Evolutionary conservation across 1,139 yeast species (phyloP), one percentile per base, ranked within the genome.

Genomic region (Eremothecium cymbalariae): DNA sequence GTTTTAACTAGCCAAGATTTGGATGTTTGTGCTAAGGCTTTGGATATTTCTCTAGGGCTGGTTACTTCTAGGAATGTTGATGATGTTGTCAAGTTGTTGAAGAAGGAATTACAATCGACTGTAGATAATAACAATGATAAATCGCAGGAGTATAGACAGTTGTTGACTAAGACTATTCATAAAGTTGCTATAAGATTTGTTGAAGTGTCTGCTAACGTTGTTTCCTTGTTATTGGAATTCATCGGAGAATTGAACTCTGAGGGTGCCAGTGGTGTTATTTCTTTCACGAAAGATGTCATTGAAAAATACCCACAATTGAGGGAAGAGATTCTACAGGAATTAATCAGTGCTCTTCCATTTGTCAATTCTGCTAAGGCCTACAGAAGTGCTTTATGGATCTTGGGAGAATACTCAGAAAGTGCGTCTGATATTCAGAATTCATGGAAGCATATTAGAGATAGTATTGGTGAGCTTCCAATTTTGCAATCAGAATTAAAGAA

Each of bases 361-460:
- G 78, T 84, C 33, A 82, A 79, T 53, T 79, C 94, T 42, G 94
- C 95, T 6, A 85, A 85, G 53, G 95, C 90, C 13, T 82, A 77
- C 64, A 78, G 97, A 49, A 95, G 95, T 27, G 85, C 95, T 1
- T 67, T 93, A 40, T 93, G 99, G 99, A 79, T 90, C 34, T 64
- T 93, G 51, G 98, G 98, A 60, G 98, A 93, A 61, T 90, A 86
- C 60, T 69, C 90, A 25, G 56, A 70, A 36, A 82, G 78, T 37
- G 88, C 79, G 48, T 63, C 70, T 26, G 82, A 82, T 40, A 77
- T 90, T 39, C 84, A 82, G 58, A 74, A 70, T 25, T 78, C 94
- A 6, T 93, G 98, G 98, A 79, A 74, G 50, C 82, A 75, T 46
- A 76, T 93, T 46, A 78, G 96, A 57, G 61, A 74, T 28, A 76